phyloP scores from a whole-genome alignment of 352 stramenopile genomes.

The Pilasporangium apinafurcum region DNA sequence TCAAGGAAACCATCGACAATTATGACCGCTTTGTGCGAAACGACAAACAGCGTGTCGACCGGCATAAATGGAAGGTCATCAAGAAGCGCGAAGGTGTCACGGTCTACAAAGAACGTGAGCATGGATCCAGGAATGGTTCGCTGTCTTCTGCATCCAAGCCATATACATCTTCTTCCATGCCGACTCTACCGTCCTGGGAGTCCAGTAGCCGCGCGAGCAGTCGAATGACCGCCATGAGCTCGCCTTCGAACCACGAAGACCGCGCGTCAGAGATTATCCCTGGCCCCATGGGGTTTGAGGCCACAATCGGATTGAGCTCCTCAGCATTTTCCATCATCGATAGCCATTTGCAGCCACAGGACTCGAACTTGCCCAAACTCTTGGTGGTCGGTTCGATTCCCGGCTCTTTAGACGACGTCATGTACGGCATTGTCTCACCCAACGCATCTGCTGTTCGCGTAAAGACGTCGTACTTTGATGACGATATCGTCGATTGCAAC shows the following conservation, averaged over 20 bases:
- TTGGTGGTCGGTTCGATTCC: constrained; percentile 31
- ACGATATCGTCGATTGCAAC: constrained; percentile 38
- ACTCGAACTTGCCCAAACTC: constrained; percentile 16
- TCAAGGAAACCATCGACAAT: constrained; percentile 32
- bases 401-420: constrained; percentile 46
- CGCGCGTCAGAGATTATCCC: background rate
- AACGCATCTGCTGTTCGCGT: constrained; percentile 25
- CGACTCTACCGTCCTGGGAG: constrained; percentile 1
- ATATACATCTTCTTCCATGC: too few species aligned
- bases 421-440: constrained; percentile 45
- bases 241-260: background rate
- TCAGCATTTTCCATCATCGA: constrained; percentile 9
- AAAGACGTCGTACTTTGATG: constrained; percentile 39
- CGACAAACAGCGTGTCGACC: constrained; percentile 28
- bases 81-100: constrained; percentile 26
- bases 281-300: constrained; percentile 1
- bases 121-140: too few species aligned
- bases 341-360: constrained; percentile 1
- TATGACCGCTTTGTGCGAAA: constrained; percentile 39
- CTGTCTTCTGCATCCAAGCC: too few species aligned
- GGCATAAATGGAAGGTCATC: constrained; percentile 30
- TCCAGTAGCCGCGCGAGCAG: constrained; percentile 5
- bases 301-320: constrained; percentile 10
- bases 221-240: background rate
- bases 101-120: constrained; percentile 30